These are phyloP conservation scores for Penicillium bialowiezense DNA, from an alignment of 495 filamentous ascomycete species.

Conservation along the genomic window DNA sequence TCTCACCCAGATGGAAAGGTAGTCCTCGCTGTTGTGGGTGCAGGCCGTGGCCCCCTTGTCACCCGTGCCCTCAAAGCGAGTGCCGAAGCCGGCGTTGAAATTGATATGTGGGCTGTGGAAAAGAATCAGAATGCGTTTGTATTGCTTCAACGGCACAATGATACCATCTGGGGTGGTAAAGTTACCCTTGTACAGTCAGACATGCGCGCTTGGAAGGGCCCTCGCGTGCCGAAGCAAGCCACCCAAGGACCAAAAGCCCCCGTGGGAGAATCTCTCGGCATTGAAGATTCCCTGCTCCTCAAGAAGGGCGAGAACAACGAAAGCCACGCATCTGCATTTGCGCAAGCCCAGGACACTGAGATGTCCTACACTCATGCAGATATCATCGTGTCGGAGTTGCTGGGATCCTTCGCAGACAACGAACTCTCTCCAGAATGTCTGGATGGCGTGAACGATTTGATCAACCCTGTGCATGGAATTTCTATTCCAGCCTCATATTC, in stretches of 20 bases:
- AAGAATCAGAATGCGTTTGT: constrained; percentile 99
- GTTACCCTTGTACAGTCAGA: constrained; percentile 91
- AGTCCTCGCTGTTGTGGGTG: constrained; percentile 87
- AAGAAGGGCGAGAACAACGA: constrained; percentile 21
- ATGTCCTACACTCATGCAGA: constrained; percentile 65
- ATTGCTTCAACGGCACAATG: constrained; percentile 81
- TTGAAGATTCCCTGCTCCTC: constrained; percentile 30
- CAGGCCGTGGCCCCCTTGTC: constrained; percentile 87
- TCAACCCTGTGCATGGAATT: constrained; percentile 76
- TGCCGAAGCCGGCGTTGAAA: constrained; percentile 65
- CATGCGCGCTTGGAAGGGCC: constrained; percentile 93
- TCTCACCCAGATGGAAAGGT: constrained; percentile 68
- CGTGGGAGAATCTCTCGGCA: constrained; percentile 34
- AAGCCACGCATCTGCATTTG: constrained; percentile 9
- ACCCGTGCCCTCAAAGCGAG: constrained; percentile 80
- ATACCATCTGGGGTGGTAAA: constrained; percentile 64
- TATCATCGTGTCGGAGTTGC: constrained; percentile 88
- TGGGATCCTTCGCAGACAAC: constrained; percentile 91
- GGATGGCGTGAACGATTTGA: constrained; percentile 83
- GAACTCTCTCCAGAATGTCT: constrained; percentile 88
- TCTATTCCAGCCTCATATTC: constrained; percentile 92
- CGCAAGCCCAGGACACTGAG: constrained; percentile 3
- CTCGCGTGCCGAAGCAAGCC: constrained; percentile 27
- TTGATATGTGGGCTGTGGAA: constrained; percentile 89
- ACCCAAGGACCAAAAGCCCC: constrained; percentile 7